Conservation (phyloP, 176 grass and related monocot genomes). For the Cocos nucifera region DNA sequence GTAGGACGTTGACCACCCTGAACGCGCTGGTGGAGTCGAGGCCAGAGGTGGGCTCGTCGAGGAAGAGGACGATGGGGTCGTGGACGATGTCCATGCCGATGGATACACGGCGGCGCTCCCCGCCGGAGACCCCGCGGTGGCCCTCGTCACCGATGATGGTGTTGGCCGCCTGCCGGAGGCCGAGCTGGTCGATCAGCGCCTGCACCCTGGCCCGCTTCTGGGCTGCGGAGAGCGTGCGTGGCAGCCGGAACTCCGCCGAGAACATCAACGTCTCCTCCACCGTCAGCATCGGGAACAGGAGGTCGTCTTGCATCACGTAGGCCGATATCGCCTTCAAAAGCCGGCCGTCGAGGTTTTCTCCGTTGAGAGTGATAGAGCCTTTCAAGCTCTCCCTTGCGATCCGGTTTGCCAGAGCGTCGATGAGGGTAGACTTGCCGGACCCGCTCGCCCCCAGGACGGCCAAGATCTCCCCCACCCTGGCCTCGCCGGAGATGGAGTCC, state of each 20-base stretch:
- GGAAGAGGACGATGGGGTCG: conserved; percentile 81
- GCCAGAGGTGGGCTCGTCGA: conserved; percentile 93
- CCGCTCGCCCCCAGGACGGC: conserved; percentile 87
- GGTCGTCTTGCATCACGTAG: conserved; percentile 97
- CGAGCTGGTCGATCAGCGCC: conserved; percentile 80
- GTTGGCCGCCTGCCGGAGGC: conserved; percentile 43
- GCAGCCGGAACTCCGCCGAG: conserved; percentile 94
- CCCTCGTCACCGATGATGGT: conserved; percentile 97
- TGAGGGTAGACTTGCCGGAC: conserved; percentile 91
- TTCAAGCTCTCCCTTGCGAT: conserved; percentile 63
- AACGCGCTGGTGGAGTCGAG: conserved; percentile 94
- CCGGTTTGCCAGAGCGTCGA: conserved; percentile 81
- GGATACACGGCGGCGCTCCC: conserved; percentile 75
- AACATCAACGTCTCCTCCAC: conserved; percentile 84
- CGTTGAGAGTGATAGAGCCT: conserved; percentile 66
- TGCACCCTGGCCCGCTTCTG: conserved; percentile 80
- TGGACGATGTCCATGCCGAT: conserved; percentile 92
- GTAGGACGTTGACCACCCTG: conserved; percentile 90
- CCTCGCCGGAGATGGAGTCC: conserved; percentile 57
- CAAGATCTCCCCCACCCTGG: conserved; percentile 66
- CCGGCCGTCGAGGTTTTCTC: conserved; percentile 45
- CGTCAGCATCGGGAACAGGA: conserved; percentile 90
- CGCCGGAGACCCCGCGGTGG: conserved; percentile 84
- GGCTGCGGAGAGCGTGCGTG: conserved; percentile 40
- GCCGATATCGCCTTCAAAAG: conserved; percentile 74